Conservation (phyloP, 208 protist species). For the Trypanosomatidae sp. region DNA sequence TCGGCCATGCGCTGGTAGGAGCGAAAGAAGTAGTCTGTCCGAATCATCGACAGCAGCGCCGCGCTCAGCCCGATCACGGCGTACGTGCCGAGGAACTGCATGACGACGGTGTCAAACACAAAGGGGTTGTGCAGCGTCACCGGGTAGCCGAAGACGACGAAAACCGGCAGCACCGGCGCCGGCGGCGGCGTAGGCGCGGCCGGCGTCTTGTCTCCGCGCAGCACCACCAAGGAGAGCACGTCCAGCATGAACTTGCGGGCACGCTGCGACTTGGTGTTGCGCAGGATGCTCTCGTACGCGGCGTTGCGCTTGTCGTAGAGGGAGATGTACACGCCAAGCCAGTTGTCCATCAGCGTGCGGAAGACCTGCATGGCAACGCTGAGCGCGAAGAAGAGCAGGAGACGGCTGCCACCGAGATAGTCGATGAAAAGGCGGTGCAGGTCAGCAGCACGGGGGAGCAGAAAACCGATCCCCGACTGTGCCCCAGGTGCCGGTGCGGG, state of each 20-base stretch:
- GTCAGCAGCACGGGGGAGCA: conserved; percentile 36
- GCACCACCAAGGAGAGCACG: conserved; percentile 24
- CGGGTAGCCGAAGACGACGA: conserved; percentile 15
- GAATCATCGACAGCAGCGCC: conserved; percentile 49
- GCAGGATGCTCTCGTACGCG: conserved; percentile 34
- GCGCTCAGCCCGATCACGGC: conserved; percentile 54
- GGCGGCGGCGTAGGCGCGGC: conserved; percentile 20
- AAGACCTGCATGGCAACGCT: conserved; percentile 52
- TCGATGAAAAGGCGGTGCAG: conserved; percentile 46
- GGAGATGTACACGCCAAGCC: conserved; percentile 75
- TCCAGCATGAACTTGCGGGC: conserved; percentile 33
- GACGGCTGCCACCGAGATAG: conserved; percentile 32
- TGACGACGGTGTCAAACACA: conserved; percentile 38
- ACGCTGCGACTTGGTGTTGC: conserved; percentile 38
- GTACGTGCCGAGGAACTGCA: conserved; percentile 59
- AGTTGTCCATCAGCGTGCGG: conserved; percentile 70
- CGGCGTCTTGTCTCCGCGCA: conserved; percentile 22
- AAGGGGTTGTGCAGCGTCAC: conserved; percentile 33
- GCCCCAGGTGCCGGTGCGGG: conserved; percentile 4
- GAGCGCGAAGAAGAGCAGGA: conserved; percentile 36
- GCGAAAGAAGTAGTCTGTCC: conserved; percentile 52
- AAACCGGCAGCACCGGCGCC: conserved; percentile 9
- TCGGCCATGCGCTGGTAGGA: conserved; percentile 60
- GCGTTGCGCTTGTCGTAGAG: conserved; percentile 42
- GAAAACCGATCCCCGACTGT: conserved; percentile 17